Base-by-base conservation (phyloP, 768 basidiomycete genomes). In the Leccinum uliginosum region DNA sequence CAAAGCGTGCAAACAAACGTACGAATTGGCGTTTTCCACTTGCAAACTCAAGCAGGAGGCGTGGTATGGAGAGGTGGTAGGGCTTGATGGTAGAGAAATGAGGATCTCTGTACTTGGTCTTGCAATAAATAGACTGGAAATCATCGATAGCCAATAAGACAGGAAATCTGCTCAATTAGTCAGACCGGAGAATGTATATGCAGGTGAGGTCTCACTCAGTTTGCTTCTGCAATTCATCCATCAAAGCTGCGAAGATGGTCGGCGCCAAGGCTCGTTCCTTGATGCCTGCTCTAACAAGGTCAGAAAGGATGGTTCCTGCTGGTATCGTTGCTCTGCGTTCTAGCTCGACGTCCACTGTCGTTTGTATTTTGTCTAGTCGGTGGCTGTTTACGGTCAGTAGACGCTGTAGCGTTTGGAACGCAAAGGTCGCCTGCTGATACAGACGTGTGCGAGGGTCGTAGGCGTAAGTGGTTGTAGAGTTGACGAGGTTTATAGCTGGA, bases 91-190 rank as follows among this genome's bases (percentile, higher is more conserved):
- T 65, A 7, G 76, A 74, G 71, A 85, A 91, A 44, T 85, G 83
- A 12, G 89, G 88, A 55, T 91, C 85, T 24, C 84, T 82, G 73
- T 95, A 95, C 26, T 74, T 66, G 0, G 87, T 83, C 45, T 72
- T 75, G 66, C 81, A 76, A 65, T 90, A 93, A 24, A 97, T 71
- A 0, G 91, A 80, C 69, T 96, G 94, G 69, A 91, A 84, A 63
- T 96, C 93, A 61, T 97, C 94, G 1, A 95, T 76, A 0, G 93
- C 93, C 29, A 95, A 74, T 6, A 97, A 68, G 2, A 96, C 87
- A 0, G 92, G 92, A 64, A 78, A 75, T 45, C 91, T 93, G 57
- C 54, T 51, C 21, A 40, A 50, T 21, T 15, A 24, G 34, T 32
- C 17, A 4, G 15, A n/a, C 19, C 3, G 17, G 6, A 10, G 1